These are phyloP conservation scores for Geotrichum klebahnii DNA, from an alignment of 1,139 yeast species.

Conservation along the genomic window DNA sequence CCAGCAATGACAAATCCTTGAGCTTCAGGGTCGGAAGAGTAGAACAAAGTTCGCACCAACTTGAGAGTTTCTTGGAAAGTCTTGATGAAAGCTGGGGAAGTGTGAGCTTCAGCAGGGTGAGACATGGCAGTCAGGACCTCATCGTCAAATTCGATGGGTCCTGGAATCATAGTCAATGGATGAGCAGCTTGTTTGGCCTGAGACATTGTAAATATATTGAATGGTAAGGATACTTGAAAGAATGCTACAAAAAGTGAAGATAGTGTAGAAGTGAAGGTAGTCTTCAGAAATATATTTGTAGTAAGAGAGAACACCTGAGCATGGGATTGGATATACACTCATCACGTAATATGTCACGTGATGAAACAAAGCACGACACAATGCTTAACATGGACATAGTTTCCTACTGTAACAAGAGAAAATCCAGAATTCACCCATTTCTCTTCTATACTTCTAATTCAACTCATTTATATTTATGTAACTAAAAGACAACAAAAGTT, in stretches of 20 bases:
- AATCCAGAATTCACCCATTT: no score
- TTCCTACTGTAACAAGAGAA: no score
- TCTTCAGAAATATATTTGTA: no score
- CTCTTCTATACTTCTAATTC: no score
- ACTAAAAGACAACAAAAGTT: no score
- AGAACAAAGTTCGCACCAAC: conserved; percentile 68
- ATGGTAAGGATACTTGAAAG: no score
- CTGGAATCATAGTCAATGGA: conserved; percentile 76
- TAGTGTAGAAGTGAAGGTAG: background rate
- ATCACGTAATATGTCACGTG: no score
- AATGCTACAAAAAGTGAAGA: background rate
- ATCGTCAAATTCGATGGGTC: conserved; percentile 87
- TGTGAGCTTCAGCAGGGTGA: conserved; percentile 83
- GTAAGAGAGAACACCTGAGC: no score
- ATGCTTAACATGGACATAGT: no score
- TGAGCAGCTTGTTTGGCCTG: conserved; percentile 34
- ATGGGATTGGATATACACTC: no score
- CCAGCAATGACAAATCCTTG: conserved; percentile 85
- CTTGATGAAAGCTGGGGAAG: conserved; percentile 75
- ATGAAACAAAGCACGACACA: no score
- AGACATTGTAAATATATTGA: conserved; percentile 18
- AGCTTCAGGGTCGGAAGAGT: conserved; percentile 58
- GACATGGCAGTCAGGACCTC: conserved; percentile 78
- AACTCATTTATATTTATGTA: no score
- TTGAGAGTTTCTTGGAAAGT: conserved; percentile 67